Evolutionary conservation across 257 asterid species (phyloP), one percentile per base, ranked within the genome.

Genomic region (Echium plantagineum): DNA sequence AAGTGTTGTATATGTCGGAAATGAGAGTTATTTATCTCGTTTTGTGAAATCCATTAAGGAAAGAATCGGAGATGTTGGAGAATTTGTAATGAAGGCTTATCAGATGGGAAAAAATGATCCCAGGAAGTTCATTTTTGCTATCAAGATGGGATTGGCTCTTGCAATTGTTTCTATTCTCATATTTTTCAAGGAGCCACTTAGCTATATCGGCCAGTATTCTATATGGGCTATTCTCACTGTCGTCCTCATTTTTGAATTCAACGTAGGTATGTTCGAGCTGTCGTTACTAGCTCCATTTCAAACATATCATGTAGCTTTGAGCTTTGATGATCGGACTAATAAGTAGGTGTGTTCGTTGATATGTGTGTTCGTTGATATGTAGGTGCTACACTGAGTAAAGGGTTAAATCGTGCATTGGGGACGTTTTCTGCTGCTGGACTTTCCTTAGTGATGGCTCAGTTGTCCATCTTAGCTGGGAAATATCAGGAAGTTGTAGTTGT

Each of bases 191-290:
- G 87, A 82, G 66, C 84, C 94, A 15, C 72, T 74, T n/a, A 66
- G 67, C 58, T 82, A 78, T 63, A 73, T 85, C 10, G 64, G 82
- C 46, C 69, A 70, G 17, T 66, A 74, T 60, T 82, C 87, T 5
- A 75, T 85, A 69, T 85, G 94, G 94, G 94, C 94, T 15, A 80
- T 85, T 59, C 87, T 85, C 65, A 85, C 74, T 21, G 74, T 70
- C 0, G 70, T 70, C 20, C 66, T 70, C 24, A 66, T 70, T 15
- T 70, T 70, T 26, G 74, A 70, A 49, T 70, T 64, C 70, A 70
- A 69, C 63, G 60, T 70, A 70, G 74, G 74, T 70, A 70, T 35
- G 61, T 20, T 3, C 49, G 2, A 42, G 13, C 3, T 4, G 47
- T 8, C 17, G 3, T 5, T 63, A 28, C 32, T 28, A 2, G 6